These are phyloP conservation scores for Solidago caesia DNA, from an alignment of 129 eudicot genomes.

Conservation along the genomic window DNA sequence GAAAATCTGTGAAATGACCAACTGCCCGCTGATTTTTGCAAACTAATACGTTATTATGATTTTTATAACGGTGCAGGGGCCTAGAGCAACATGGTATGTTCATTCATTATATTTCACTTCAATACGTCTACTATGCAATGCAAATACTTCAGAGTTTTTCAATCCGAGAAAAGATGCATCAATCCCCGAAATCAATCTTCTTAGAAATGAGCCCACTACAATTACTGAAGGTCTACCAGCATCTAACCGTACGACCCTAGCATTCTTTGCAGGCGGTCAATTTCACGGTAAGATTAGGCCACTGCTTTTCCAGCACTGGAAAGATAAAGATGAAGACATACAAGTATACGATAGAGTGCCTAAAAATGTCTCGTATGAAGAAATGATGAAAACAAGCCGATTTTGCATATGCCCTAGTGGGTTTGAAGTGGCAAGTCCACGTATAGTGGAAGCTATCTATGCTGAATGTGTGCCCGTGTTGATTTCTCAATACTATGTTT, in stretches of 20 bases:
- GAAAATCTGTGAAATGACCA: not conserved
- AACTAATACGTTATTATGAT: not conserved
- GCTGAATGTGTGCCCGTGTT: slow-evolving; percentile 81
- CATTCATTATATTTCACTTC: slow-evolving; percentile 78
- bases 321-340: slow-evolving; percentile 63
- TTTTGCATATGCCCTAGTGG: slow-evolving; percentile 93
- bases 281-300: slow-evolving; percentile 66
- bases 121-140: slow-evolving; percentile 73
- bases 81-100: slow-evolving; percentile 79
- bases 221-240: slow-evolving; percentile 40
- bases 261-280: slow-evolving; percentile 74
- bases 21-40: not conserved
- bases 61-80: slow-evolving; percentile 49
- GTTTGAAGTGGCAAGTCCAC: slow-evolving; percentile 76
- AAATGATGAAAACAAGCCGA: slow-evolving; percentile 71
- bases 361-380: slow-evolving; percentile 38
- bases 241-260: slow-evolving; percentile 58
- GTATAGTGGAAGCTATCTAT: slow-evolving; percentile 71
- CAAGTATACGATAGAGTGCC: slow-evolving; percentile 51
- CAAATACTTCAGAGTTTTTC: slow-evolving; percentile 76
- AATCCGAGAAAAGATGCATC: slow-evolving; percentile 85
- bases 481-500: slow-evolving; percentile 56
- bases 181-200: slow-evolving; percentile 62
- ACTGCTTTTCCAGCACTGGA: slow-evolving; percentile 58
- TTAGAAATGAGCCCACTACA: slow-evolving; percentile 24